These are phyloP conservation scores for Aspergillus udagawae DNA, from an alignment of 2,329 filamentous ascomycete species.

Conservation along the genomic window DNA sequence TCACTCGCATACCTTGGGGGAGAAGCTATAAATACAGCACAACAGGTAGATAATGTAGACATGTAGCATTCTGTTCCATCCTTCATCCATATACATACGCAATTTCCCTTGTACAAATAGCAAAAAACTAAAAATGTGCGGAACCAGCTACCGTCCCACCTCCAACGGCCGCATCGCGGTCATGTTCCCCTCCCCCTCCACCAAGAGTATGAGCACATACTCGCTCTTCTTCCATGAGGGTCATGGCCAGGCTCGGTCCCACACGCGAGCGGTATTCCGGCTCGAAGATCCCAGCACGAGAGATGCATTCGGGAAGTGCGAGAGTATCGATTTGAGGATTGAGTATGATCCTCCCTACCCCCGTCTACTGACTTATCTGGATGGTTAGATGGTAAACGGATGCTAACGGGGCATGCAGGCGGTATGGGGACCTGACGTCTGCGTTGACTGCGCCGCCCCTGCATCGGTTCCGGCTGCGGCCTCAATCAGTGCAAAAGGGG, in stretches of 20 bases:
- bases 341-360: slow-evolving; percentile 22
- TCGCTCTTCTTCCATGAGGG: slow-evolving; percentile 28
- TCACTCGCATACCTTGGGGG: neutral
- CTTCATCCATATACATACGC: no score
- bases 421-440: slow-evolving; percentile 24
- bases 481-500: neutral
- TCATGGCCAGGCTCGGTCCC: neutral
- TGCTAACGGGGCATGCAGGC: slow-evolving; percentile 10
- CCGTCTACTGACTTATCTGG: neutral
- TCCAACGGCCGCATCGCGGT: slow-evolving; percentile 35
- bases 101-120: neutral
- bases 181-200: slow-evolving; percentile 23
- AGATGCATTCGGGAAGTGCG: slow-evolving; percentile 15
- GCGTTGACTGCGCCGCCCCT: slow-evolving; percentile 15
- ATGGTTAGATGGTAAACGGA: neutral
- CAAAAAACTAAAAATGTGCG: slow-evolving; percentile 46
- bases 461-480: slow-evolving; percentile 22
- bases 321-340: slow-evolving; percentile 27
- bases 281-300: slow-evolving; percentile 20
- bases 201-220: slow-evolving; percentile 21
- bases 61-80: no score
- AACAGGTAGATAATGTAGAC: neutral
- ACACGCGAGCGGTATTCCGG: slow-evolving; percentile 24
- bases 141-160: slow-evolving; percentile 44
- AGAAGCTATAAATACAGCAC: neutral